Base-by-base conservation (phyloP, 352 stramenopile species). In the Phytophthora macrochlamydospora region DNA sequence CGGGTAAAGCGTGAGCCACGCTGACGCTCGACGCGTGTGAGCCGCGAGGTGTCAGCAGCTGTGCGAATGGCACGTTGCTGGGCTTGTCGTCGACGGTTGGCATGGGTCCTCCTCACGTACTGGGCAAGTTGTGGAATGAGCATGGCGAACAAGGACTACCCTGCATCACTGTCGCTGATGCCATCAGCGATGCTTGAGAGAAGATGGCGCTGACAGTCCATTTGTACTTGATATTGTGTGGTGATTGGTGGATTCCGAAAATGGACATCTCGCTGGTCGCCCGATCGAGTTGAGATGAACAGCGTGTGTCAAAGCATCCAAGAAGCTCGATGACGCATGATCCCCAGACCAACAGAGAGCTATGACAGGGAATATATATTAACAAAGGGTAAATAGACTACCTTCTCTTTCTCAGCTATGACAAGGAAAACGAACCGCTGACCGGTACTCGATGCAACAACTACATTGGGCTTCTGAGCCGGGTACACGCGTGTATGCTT, bases 31-130 rank as follows among this genome's bases (percentile, higher is more conserved):
- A 7, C 38, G 48, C 38, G 8, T 32, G 8, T n/a, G 55, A 32
- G 2, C 13, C 38, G 37, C 58, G 58, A n/a, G 37, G 58, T 2
- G 46, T 63, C 46, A 63, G 45, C 32, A 63, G 46, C 56, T 63
- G 56, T 37, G 46, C 56, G 28, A 51, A 63, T 4, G 33, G 56
- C 8, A 63, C 46, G n/a, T 43, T 35, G n/a, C 37, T 42, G 37
- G 33, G 35, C 33, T 28, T 56, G 37, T 40, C 35, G 35, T 6
- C 7, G 35, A 31, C 35, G 28, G 37, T 51, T 30, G 37, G 7
- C 57, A 64, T 64, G 5, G 33, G 51, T 14, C 13, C 35, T 48
- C 40, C 11, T 29, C 37, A 12, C 5, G 14, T 28, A 33, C 58
- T 28, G 52, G 51, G 44, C 8, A 46, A 67, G 35, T 56, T 29